Percentiles rank a stretch among this genome's conserved stretches.
These are phyloP conservation scores for Syzygium jambos DNA, from an alignment of 345 rosid genomes.

Conservation along the genomic window DNA sequence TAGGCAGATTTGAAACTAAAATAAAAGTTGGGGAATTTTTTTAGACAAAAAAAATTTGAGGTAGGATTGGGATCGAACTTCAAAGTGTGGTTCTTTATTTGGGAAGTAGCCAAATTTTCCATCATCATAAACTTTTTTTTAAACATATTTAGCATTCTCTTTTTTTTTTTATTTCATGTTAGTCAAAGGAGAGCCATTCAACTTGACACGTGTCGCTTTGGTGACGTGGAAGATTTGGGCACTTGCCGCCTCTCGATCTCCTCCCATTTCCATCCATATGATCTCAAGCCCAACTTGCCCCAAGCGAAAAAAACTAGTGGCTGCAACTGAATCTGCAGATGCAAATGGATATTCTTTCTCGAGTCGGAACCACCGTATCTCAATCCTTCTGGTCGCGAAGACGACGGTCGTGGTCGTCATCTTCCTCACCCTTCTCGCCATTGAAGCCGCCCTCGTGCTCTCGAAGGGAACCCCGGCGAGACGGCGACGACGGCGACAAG, in stretches of 20 bases:
- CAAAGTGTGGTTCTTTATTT: too few relatives aligned
- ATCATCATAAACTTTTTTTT: too few relatives aligned
- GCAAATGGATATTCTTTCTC: neutral
- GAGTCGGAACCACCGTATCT: neutral
- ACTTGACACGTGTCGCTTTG: neutral
- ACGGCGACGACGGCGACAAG: constrained; percentile 22
- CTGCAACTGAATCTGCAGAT: neutral
- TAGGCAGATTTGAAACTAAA: too few relatives aligned
- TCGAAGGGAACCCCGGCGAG: constrained; percentile 14
- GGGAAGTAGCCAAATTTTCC: too few relatives aligned
- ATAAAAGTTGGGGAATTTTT: too few relatives aligned
- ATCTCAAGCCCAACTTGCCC: neutral
- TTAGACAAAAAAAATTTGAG: too few relatives aligned
- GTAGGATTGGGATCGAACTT: too few relatives aligned
- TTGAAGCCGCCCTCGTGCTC: constrained; percentile 38
- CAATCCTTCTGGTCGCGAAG: neutral
- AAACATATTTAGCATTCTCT: neutral
- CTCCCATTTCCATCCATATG: neutral
- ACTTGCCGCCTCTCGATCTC: neutral
- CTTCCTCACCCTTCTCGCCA: neutral
- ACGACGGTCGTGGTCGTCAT: neutral
- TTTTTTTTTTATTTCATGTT: neutral
- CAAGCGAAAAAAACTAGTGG: neutral
- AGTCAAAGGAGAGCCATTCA: neutral
- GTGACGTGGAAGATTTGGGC: neutral